These are phyloP conservation scores for Gossypium ekmanianum DNA, from an alignment of 345 rosid species.

Conservation along the genomic window DNA sequence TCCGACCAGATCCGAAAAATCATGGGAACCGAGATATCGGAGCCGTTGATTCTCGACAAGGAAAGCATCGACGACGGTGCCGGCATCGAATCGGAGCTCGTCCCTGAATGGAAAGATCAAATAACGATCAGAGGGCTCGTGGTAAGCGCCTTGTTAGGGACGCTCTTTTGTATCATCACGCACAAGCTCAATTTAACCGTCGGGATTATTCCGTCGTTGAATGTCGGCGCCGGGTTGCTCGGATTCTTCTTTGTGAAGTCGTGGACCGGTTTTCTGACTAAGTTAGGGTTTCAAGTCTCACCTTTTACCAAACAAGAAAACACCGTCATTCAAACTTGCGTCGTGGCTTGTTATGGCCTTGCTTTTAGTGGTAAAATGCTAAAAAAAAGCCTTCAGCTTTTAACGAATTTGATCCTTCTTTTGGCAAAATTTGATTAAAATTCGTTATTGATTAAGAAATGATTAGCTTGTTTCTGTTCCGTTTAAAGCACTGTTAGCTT, in stretches of 20 bases:
- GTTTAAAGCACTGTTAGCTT: not conserved
- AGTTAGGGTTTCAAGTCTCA: constrained; percentile 50
- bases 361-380: constrained; percentile 60
- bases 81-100: constrained; percentile 27
- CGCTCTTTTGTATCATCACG: constrained; percentile 79
- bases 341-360: constrained; percentile 95
- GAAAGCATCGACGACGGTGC: constrained; percentile 9
- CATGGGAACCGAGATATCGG: constrained; percentile 70
- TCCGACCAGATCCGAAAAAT: not conserved
- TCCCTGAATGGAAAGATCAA: constrained; percentile 93
- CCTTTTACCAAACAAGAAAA: constrained; percentile 92
- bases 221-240: constrained; percentile 89
- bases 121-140: constrained; percentile 71
- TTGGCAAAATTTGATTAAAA: not conserved
- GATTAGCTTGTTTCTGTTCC: not conserved
- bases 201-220: constrained; percentile 83
- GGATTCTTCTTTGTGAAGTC: constrained; percentile 93
- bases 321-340: constrained; percentile 90
- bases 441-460: not conserved
- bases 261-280: constrained; percentile 68
- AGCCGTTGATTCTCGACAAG: constrained; percentile 39
- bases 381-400: not conserved
- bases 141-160: constrained; percentile 66
- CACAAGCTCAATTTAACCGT: constrained; percentile 88
- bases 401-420: not conserved